These are phyloP conservation scores for Sporothrix sp. DNA, from an alignment of 2,329 filamentous ascomycete genomes.

Conservation along the genomic window DNA sequence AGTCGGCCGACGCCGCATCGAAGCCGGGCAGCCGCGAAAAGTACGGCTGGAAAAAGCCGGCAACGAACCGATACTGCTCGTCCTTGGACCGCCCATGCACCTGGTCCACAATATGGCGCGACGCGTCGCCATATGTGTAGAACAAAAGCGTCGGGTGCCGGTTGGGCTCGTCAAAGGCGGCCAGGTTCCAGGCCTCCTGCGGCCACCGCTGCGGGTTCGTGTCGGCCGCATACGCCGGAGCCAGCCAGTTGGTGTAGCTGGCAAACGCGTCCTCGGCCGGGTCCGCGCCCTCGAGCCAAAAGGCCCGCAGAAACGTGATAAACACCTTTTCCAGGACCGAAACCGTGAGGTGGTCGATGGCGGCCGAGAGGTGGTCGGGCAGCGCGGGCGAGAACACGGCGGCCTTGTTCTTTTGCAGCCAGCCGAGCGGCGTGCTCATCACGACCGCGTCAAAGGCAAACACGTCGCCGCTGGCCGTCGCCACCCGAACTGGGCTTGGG, in stretches of 20 bases:
- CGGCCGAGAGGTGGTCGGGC: conserved; percentile 30
- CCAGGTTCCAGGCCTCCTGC: conserved; percentile 13
- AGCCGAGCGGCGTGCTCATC: conserved; percentile 42
- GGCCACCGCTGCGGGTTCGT: conserved; percentile 11
- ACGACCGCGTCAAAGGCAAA: conserved; percentile 41
- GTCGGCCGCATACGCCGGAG: conserved; percentile 3
- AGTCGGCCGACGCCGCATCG: conserved; percentile 31
- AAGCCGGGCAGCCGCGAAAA: conserved; percentile 54
- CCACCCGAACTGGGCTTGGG: conserved; percentile 32
- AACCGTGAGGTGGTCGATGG: conserved; percentile 30
- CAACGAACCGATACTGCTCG: conserved; percentile 21
- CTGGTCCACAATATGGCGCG: conserved; percentile 24
- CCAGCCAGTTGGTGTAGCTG: conserved; percentile 10
- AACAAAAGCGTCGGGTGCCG: conserved; percentile 52
- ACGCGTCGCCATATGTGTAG: conserved; percentile 40
- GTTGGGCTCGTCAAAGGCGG: conserved; percentile 1
- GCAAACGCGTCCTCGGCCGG: neutral
- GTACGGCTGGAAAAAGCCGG: conserved; percentile 48
- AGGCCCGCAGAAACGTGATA: conserved; percentile 21
- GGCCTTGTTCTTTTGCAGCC: conserved; percentile 37
- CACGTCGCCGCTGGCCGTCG: conserved; percentile 26
- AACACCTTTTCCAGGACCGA: conserved; percentile 23
- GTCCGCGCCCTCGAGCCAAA: conserved; percentile 17
- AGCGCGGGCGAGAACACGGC: conserved; percentile 36
- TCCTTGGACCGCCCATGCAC: conserved; percentile 7